Evolutionary conservation across 1,139 yeast genomes (phyloP), one percentile per base, ranked within the genome.

Genomic region (Wickerhamomyces sp.): DNA sequence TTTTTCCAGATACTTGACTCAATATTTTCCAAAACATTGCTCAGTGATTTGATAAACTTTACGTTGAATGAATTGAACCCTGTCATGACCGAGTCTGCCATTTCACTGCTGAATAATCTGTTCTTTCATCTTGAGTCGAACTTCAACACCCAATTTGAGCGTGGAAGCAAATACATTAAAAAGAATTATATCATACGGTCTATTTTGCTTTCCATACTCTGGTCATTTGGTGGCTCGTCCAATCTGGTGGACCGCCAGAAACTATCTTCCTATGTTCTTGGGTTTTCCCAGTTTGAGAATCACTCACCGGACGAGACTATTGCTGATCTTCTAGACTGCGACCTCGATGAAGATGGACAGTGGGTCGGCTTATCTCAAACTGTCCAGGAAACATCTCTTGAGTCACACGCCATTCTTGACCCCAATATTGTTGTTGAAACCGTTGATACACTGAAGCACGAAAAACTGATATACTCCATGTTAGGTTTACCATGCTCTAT

Each of bases 341-440:
- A 75, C 42, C 69, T 83, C 7, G 62, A 72, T 0, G 56, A 70
- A 2, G 76, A 79, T 0, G 94, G 94, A 1, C 91, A 81, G 1
- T 80, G 89, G 87, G 56, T 60, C 1, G 60, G 68, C 5, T 73
- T 82, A 74, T 54, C 65, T 1, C 50, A 60, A 0, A 56, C 59
- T n/a, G 83, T 86, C 2, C 74, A 75, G 0, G 52, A 57, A 0
- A 56, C 69, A 1, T 76, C 76, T 10, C 63, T 88, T 10, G 89
- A 84, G 43, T 76, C 90, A 0, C 81, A 81, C 41, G 78, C 83
- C 40, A 78, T 89, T 2, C 61, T 75, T 5, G 72, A 76, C 41
- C 81, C 95, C 0, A 82, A 79, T 52, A 66, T 81, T 0, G 79
- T 91, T 1, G 75, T 93, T 7, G 89, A 95, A 0, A 93, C 98